A percentile compares a stretch with the other conserved stretches of the same genome.
phyloP scores from a whole-genome alignment of 2,329 filamentous ascomycete genomes.

The Hirsutella minnesotensis region DNA sequence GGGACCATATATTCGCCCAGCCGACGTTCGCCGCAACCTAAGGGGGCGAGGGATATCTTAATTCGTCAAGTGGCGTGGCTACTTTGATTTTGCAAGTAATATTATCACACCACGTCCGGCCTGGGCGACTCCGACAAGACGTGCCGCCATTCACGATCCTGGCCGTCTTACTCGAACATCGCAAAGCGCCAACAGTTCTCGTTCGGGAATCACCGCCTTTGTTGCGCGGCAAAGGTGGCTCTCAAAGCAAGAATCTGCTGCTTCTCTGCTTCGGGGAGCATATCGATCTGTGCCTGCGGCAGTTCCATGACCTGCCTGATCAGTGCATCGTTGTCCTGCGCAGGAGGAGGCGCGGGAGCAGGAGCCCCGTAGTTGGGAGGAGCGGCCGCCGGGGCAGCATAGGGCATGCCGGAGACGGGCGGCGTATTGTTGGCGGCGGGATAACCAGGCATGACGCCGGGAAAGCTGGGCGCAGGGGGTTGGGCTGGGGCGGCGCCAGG shows the following conservation, averaged over 20 bases:
- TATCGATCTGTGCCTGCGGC: constrained; percentile 68
- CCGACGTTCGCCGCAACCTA: no score
- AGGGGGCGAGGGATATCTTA: no score
- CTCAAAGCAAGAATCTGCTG: constrained; percentile 71
- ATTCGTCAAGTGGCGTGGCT: no score
- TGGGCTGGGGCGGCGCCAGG: constrained; percentile 29
- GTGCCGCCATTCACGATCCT: neutral
- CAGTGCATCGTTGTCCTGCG: constrained; percentile 55
- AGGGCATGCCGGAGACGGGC: constrained; percentile 31
- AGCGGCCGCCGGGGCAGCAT: constrained; percentile 28
- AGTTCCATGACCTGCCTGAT: constrained; percentile 74
- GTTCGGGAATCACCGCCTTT: constrained; percentile 17
- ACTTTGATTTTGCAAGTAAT: no score
- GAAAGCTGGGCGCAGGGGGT: constrained; percentile 19
- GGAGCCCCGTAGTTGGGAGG: constrained; percentile 23
- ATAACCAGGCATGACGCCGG: constrained; percentile 21
- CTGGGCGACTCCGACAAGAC: no score
- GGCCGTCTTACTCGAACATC: neutral
- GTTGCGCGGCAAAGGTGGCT: constrained; percentile 42
- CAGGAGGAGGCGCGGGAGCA: constrained; percentile 19
- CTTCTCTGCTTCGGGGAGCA: constrained; percentile 61
- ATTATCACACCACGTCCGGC: no score
- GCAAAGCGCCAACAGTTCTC: neutral
- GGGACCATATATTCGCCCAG: no score
- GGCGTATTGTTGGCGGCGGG: constrained; percentile 33